A percentile compares a stretch with the other conserved stretches of the same genome.
phyloP scores from a whole-genome alignment of 169 alveolate species.

The Plasmodium vinckei region DNA sequence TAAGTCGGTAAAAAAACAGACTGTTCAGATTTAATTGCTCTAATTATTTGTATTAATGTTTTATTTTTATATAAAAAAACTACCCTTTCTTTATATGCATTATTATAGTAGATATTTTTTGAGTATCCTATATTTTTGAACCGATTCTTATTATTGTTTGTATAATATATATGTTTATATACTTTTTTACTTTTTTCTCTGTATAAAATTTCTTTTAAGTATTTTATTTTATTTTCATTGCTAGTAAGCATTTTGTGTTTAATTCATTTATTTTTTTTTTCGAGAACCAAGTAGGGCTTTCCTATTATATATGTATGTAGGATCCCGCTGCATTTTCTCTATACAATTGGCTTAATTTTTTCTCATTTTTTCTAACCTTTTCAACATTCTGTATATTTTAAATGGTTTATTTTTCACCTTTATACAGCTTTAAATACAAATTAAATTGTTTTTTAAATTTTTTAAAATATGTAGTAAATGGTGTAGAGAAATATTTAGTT shows the following conservation, averaged over 20 bases:
- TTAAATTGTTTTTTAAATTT: no score
- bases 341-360: no score
- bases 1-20: neutral
- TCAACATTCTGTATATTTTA: no score
- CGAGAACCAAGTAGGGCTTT: neutral
- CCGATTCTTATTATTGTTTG: no score
- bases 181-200: slow-evolving; percentile 44
- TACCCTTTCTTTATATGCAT: slow-evolving; percentile 25
- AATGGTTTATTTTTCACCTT: no score
- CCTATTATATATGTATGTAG: no score
- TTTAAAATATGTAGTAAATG: no score
- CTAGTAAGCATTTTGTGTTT: slow-evolving; percentile 12
- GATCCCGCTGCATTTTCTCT: no score
- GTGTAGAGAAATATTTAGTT: no score
- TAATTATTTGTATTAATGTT: slow-evolving; percentile 40
- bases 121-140: neutral
- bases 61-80: slow-evolving; percentile 24
- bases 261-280: neutral
- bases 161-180: no score
- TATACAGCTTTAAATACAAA: no score
- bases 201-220: slow-evolving; percentile 31
- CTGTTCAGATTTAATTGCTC: slow-evolving; percentile 6
- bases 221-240: slow-evolving; percentile 24
- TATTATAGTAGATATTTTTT: slow-evolving; percentile 1
- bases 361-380: no score